Evolutionary conservation across 2,329 filamentous ascomycete species (phyloP).

Genomic region (Nothophaeocryptopus gaeumannii): DNA sequence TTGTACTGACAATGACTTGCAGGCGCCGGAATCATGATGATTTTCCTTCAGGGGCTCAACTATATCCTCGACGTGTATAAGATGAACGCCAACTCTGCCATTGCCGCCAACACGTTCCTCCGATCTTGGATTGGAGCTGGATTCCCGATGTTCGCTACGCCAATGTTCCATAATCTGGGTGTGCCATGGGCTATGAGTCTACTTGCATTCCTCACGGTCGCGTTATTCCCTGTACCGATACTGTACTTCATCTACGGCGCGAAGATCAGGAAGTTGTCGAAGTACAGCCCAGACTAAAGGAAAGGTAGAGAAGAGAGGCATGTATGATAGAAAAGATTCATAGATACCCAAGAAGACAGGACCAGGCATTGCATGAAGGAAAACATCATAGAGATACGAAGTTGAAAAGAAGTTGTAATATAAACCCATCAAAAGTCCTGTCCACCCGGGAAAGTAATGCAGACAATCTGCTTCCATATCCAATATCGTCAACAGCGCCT

Average conservation of each 20-base stretch:
- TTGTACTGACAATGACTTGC: neutral
- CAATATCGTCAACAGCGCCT: too few relatives aligned
- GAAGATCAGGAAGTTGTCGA: conserved; percentile 25
- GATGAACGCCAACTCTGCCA: conserved; percentile 37
- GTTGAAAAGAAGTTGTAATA: too few relatives aligned
- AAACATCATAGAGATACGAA: too few relatives aligned
- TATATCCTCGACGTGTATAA: conserved; percentile 50
- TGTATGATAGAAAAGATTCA: neutral
- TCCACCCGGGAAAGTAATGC: too few relatives aligned
- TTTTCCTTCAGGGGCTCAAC: conserved; percentile 38
- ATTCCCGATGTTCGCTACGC: conserved; percentile 34
- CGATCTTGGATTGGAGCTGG: conserved; percentile 34
- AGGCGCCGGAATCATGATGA: conserved; percentile 34
- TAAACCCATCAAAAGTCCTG: too few relatives aligned
- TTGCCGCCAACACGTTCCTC: conserved; percentile 36
- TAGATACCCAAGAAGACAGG: too few relatives aligned
- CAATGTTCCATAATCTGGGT: conserved; percentile 36
- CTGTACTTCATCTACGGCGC: conserved; percentile 29
- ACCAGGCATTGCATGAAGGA: neutral
- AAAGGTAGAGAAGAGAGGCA: neutral
- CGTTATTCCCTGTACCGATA: conserved; percentile 28
- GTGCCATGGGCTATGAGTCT: conserved; percentile 33
- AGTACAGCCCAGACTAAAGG: conserved; percentile 15
- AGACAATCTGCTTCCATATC: too few relatives aligned
- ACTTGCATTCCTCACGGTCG: conserved; percentile 33